A percentile compares a stretch with the other conserved stretches of the same genome.
Conservation (phyloP, 768 basidiomycete genomes). For the Psilocybe subaeruginosa region DNA sequence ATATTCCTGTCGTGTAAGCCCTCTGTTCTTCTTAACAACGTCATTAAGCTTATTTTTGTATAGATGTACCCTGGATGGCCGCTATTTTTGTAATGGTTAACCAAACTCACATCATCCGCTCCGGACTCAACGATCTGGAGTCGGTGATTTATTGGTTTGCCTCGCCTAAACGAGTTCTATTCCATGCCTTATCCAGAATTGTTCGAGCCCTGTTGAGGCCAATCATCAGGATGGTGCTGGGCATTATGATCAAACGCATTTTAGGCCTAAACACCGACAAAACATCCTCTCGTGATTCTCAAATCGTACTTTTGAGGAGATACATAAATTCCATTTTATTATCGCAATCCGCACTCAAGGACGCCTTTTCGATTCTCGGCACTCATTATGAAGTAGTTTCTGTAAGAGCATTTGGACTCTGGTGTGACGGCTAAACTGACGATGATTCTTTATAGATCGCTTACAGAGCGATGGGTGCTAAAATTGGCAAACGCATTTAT, state of each 20-base stretch:
- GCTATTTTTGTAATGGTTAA: slow-evolving; percentile 42
- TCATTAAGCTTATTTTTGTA: neutral
- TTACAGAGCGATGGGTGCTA: slow-evolving; percentile 52
- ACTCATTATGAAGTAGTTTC: slow-evolving; percentile 50
- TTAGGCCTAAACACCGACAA: slow-evolving; percentile 41
- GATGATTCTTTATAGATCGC: slow-evolving; percentile 28
- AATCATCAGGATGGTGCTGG: slow-evolving; percentile 38
- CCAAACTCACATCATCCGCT: slow-evolving; percentile 28
- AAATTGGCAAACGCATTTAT: slow-evolving; percentile 48
- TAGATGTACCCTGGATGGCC: slow-evolving; percentile 47
- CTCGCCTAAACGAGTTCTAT: slow-evolving; percentile 38
- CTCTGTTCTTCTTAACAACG: neutral
- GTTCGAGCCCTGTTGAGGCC: slow-evolving; percentile 40
- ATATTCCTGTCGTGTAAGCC: slow-evolving; percentile 35
- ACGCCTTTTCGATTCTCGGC: slow-evolving; percentile 45
- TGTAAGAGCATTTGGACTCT: slow-evolving; percentile 23
- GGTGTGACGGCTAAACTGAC: neutral
- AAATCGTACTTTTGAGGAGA: slow-evolving; percentile 34
- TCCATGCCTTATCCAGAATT: slow-evolving; percentile 41
- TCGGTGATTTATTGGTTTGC: slow-evolving; percentile 48
- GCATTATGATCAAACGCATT: slow-evolving; percentile 42
- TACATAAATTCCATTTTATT: slow-evolving; percentile 42
- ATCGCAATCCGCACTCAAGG: slow-evolving; percentile 36
- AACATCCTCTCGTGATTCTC: slow-evolving; percentile 27
- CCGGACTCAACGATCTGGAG: slow-evolving; percentile 36